phyloP scores from a whole-genome alignment of 1,284 basidiomycete genomes.

The Austroboletus olivaceoglutinosus region DNA sequence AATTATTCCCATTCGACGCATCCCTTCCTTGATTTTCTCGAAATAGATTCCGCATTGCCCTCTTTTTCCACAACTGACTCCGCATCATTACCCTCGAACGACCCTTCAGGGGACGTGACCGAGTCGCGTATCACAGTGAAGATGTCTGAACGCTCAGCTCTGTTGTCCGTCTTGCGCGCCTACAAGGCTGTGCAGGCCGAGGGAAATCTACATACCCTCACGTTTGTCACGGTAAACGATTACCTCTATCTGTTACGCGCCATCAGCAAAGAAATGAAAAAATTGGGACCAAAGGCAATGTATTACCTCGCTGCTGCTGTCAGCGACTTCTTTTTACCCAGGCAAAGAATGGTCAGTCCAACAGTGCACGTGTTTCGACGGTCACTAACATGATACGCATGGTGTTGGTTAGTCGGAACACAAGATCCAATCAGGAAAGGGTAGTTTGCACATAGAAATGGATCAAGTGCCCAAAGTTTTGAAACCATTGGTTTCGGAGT shows the following conservation, averaged over 20 bases:
- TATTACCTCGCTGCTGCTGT: slow-evolving; percentile 98
- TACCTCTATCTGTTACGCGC: slow-evolving; percentile 92
- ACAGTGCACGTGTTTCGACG: neutral
- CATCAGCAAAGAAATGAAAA: slow-evolving; percentile 69
- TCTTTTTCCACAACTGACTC: slow-evolving; percentile 20
- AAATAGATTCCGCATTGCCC: slow-evolving; percentile 51
- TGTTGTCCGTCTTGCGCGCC: slow-evolving; percentile 73
- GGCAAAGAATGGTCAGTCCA: slow-evolving; percentile 75
- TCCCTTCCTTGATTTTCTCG: slow-evolving; percentile 95
- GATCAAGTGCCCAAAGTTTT: slow-evolving; percentile 98
- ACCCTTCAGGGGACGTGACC: slow-evolving; percentile 18
- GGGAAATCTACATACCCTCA: slow-evolving; percentile 79
- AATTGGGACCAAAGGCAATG: slow-evolving; percentile 73
- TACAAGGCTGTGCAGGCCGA: slow-evolving; percentile 80
- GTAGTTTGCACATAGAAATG: slow-evolving; percentile 93
- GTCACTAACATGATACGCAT: slow-evolving; percentile 14
- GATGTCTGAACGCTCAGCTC: slow-evolving; percentile 57
- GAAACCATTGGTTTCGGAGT: slow-evolving; percentile 89
- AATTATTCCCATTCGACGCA: slow-evolving; percentile 98
- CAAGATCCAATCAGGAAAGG: slow-evolving; percentile 97
- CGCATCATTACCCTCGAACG: slow-evolving; percentile 18
- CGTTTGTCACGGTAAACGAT: slow-evolving; percentile 94
- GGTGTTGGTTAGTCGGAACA: slow-evolving; percentile 74
- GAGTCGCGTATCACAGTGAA: slow-evolving; percentile 62
- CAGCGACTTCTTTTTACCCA: slow-evolving; percentile 95